Percentiles rank a stretch among this genome's conserved stretches.
These are phyloP conservation scores for Arabis hirsuta DNA, from an alignment of 345 rosid genomes.

Conservation along the genomic window DNA sequence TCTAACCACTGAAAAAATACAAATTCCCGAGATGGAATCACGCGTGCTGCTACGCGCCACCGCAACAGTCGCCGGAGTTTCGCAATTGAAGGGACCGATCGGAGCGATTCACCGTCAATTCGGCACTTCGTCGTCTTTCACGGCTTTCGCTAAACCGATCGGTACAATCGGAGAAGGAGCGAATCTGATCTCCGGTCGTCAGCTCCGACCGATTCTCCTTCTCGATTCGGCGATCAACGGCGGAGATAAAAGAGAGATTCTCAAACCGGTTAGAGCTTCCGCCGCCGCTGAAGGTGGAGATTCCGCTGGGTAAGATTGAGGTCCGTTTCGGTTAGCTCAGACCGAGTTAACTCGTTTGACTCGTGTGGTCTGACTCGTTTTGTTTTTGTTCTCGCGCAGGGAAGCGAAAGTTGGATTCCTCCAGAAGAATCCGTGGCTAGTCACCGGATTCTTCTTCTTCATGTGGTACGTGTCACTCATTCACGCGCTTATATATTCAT, in stretches of 20 bases:
- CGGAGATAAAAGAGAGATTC: constrained; percentile 51
- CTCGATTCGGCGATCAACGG: constrained; percentile 47
- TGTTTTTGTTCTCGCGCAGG: constrained; percentile 48
- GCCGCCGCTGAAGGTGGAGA: constrained; percentile 83
- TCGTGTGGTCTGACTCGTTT: constrained; percentile 48
- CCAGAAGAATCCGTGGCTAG: constrained; percentile 70
- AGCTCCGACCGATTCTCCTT: constrained; percentile 73
- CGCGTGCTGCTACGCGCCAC: constrained; percentile 77
- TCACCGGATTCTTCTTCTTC: constrained; percentile 97
- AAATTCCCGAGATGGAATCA: constrained; percentile 93
- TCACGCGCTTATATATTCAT: constrained; percentile 24
- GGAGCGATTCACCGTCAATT: constrained; percentile 33
- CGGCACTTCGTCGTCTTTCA: constrained; percentile 28
- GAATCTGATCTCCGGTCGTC: constrained; percentile 81
- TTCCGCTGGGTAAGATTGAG: constrained; percentile 98
- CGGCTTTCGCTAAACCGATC: constrained; percentile 48
- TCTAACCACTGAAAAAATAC: not conserved
- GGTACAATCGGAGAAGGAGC: constrained; percentile 72
- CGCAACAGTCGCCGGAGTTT: constrained; percentile 46
- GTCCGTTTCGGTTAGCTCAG: constrained; percentile 53
- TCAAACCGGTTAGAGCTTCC: constrained; percentile 53
- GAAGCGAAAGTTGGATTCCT: constrained; percentile 75
- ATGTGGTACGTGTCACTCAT: constrained; percentile 66
- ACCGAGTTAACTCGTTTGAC: constrained; percentile 46
- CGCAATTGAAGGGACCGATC: constrained; percentile 50